Percentiles rank a stretch among this genome's conserved stretches.
phyloP scores from a whole-genome alignment of 495 filamentous ascomycete genomes.

The Talaromyces borbonicus region DNA sequence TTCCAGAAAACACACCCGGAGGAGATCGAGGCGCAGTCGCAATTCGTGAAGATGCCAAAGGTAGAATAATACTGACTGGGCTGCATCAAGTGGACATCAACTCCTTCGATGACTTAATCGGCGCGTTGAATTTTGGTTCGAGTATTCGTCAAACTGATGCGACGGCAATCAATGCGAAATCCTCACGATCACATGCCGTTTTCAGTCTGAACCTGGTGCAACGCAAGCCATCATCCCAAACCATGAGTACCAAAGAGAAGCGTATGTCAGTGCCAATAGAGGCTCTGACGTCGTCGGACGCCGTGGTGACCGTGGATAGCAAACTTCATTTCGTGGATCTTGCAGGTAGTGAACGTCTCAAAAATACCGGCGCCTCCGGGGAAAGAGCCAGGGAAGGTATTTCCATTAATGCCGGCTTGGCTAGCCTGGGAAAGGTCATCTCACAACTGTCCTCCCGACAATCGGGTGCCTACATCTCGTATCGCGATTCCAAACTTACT shows the following conservation, averaged over 20 bases:
- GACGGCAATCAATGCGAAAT: constrained; percentile 97
- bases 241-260: constrained; percentile 58
- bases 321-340: constrained; percentile 99
- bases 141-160: constrained; percentile 94
- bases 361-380: constrained; percentile 93
- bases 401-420: constrained; percentile 94
- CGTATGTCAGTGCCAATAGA: constrained; percentile 85
- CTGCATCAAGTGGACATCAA: constrained; percentile 83
- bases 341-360: constrained; percentile 91
- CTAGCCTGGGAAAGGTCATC: constrained; percentile 95
- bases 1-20: constrained; percentile 60
- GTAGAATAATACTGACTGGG: constrained; percentile 88
- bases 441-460: constrained; percentile 90
- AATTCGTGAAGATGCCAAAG: constrained; percentile 91
- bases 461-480: constrained; percentile 86
- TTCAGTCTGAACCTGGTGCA: constrained; percentile 94
- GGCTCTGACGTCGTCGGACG: constrained; percentile 57
- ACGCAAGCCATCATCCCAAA: constrained; percentile 50
- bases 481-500: constrained; percentile 94
- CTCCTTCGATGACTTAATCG: constrained; percentile 83
- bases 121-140: constrained; percentile 83
- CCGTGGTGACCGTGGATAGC: constrained; percentile 83
- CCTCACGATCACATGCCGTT: constrained; percentile 96
- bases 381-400: constrained; percentile 96
- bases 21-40: constrained; percentile 65